Percentiles rank a stretch among this genome's conserved stretches.
These are phyloP conservation scores for Rhodomyrtus tomentosa DNA, from an alignment of 345 rosid species.

Conservation along the genomic window DNA sequence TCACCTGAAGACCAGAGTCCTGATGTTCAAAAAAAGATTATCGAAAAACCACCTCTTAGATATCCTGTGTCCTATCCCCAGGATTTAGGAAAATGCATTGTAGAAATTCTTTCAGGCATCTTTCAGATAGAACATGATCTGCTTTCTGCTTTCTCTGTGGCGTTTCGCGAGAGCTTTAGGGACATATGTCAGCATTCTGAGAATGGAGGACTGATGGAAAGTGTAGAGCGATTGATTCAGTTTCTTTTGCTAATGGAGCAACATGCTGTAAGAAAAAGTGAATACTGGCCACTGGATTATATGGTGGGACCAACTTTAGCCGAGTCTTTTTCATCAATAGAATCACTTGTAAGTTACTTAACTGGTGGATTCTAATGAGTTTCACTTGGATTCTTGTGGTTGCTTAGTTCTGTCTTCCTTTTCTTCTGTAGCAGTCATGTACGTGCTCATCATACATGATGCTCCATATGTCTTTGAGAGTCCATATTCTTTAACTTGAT, in stretches of 20 bases:
- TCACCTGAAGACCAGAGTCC: conserved; percentile 10
- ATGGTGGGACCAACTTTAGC: conserved; percentile 67
- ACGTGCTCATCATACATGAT: neutral
- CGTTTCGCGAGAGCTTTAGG: conserved; percentile 49
- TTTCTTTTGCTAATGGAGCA: conserved; percentile 46
- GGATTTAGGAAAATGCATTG: conserved; percentile 76
- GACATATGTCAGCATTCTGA: conserved; percentile 35
- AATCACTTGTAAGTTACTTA: conserved; percentile 63
- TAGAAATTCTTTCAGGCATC: conserved; percentile 60
- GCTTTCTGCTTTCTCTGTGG: conserved; percentile 35
- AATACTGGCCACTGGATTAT: conserved; percentile 66
- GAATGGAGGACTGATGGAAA: conserved; percentile 17
- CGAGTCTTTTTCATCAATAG: conserved; percentile 51
- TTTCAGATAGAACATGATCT: conserved; percentile 37
- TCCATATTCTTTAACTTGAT: neutral
- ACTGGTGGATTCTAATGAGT: neutral
- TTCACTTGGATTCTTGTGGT: neutral
- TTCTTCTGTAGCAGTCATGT: neutral
- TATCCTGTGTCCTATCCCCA: conserved; percentile 27
- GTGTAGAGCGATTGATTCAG: conserved; percentile 35
- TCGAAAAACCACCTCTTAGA: conserved; percentile 19
- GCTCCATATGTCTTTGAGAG: neutral
- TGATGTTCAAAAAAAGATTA: conserved; percentile 18
- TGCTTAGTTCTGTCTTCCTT: neutral
- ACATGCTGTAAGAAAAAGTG: conserved; percentile 35